phyloP scores from a whole-genome alignment of 2,329 filamentous ascomycete genomes.

The Diaporthe citri region DNA sequence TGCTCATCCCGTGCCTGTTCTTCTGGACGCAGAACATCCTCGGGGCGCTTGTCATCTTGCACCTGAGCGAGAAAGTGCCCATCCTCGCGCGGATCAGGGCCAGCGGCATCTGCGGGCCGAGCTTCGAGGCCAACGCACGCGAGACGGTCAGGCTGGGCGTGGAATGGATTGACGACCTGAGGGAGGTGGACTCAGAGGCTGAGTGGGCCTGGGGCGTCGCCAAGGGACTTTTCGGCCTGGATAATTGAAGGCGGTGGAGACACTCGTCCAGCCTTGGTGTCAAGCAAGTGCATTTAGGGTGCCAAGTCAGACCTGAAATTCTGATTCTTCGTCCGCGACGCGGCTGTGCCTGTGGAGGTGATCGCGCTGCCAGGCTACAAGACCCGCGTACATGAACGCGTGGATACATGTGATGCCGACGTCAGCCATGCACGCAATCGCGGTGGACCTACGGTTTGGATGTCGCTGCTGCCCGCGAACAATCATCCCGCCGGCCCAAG shows the following conservation, averaged over 20 bases:
- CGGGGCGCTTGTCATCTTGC: conserved; percentile 68
- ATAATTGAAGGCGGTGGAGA: conserved; percentile 40
- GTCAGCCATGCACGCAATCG: neutral
- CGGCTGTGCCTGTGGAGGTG: neutral
- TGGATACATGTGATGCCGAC: neutral
- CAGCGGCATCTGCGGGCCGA: conserved; percentile 58
- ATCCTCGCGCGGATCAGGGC: conserved; percentile 62
- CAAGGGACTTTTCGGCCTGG: conserved; percentile 59
- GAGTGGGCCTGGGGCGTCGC: conserved; percentile 68
- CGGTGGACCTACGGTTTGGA: neutral
- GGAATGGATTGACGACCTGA: conserved; percentile 71
- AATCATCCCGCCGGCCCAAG: no score
- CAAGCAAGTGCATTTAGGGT: no score
- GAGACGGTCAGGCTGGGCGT: conserved; percentile 66
- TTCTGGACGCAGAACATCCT: conserved; percentile 74
- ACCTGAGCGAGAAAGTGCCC: conserved; percentile 64
- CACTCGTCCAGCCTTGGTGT: neutral
- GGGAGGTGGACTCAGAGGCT: conserved; percentile 65
- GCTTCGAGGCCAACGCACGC: conserved; percentile 64
- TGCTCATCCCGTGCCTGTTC: conserved; percentile 69
- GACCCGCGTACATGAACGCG: neutral
- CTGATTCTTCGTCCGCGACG: neutral
- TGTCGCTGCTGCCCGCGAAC: neutral
- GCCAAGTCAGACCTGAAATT: neutral
- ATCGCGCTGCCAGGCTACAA: neutral